Evolutionary conservation across 768 basidiomycete genomes (phyloP), one percentile per base, ranked within the genome.

Genomic region (Naematelia encephala): DNA sequence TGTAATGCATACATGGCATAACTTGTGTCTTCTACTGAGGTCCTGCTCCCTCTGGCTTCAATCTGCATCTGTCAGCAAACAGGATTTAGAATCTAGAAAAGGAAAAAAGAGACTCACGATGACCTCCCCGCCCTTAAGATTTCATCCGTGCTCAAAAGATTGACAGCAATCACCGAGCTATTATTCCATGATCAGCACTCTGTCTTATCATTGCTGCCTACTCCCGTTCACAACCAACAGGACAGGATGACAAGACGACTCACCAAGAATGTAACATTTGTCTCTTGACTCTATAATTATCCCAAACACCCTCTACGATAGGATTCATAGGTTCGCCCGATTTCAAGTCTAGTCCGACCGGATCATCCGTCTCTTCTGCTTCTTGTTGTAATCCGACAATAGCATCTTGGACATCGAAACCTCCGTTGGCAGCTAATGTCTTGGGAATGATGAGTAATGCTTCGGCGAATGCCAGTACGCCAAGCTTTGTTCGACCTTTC

Each of bases 191-290:
- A n/a, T n/a, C n/a, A n/a, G n/a, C n/a, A n/a, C n/a, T n/a, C n/a
- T n/a, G n/a, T n/a, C n/a, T n/a, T n/a, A n/a, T n/a, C n/a, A n/a
- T n/a, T n/a, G n/a, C n/a, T n/a, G n/a, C n/a, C n/a, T n/a, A n/a
- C n/a, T n/a, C n/a, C n/a, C n/a, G n/a, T 63, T 56, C n/a, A 22
- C 27, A 28, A 21, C 27, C n/a, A n/a, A n/a, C n/a, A n/a, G n/a
- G n/a, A n/a, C n/a, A n/a, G n/a, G 22, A 3, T 48, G 45, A 8
- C 44, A 5, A 19, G 4, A 22, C 60, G 19, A 80, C 86, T 74
- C 67, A 92, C 91, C 90, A 90, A 72, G 91, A 94, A 74, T 97
- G 93, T 47, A 99, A 80, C 91, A 99, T 96, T 76, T 99, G 96
- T 61, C 94, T 82, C 82, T 99, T 99, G 61, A 99, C 96, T 65